Percentiles rank a stretch among this genome's conserved stretches.
Conservation (phyloP, 441 rosid species). For the Corymbia calophylla region DNA sequence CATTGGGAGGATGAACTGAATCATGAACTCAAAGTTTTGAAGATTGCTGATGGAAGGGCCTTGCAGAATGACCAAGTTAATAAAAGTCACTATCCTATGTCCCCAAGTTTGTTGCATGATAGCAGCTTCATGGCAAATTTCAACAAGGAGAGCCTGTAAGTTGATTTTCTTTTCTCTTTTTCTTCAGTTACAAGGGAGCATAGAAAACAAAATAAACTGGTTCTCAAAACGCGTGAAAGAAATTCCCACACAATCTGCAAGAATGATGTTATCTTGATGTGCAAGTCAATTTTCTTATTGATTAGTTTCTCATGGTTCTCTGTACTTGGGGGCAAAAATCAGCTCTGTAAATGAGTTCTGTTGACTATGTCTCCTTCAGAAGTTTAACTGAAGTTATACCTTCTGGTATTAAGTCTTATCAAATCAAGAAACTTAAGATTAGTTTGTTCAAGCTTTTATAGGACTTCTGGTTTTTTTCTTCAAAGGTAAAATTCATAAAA, state of each 20-base stretch:
- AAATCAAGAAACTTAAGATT: background rate
- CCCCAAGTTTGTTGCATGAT: constrained; percentile 88
- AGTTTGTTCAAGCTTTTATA: background rate
- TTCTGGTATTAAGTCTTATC: background rate
- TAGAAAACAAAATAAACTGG: background rate
- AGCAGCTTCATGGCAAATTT: constrained; percentile 27
- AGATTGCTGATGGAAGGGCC: constrained; percentile 40
- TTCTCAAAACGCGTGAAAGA: background rate
- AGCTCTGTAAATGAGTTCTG: background rate
- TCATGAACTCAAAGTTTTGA: constrained; percentile 60
- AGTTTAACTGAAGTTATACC: background rate
- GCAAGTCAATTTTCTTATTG: background rate
- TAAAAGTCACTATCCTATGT: constrained; percentile 53
- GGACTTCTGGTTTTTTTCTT: background rate
- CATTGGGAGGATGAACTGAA: constrained; percentile 66
- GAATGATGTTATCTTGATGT: background rate
- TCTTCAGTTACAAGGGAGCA: background rate
- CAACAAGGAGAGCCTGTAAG: constrained; percentile 87
- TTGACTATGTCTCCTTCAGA: background rate
- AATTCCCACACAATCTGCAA: background rate
- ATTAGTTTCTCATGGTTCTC: background rate
- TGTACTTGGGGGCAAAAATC: background rate
- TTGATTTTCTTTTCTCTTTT: constrained; percentile 11
- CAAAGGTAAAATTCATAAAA: background rate
- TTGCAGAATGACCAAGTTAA: constrained; percentile 46